These are phyloP conservation scores for Colletotrichum caudatum DNA, from an alignment of 2,329 filamentous ascomycete species.

Conservation along the genomic window DNA sequence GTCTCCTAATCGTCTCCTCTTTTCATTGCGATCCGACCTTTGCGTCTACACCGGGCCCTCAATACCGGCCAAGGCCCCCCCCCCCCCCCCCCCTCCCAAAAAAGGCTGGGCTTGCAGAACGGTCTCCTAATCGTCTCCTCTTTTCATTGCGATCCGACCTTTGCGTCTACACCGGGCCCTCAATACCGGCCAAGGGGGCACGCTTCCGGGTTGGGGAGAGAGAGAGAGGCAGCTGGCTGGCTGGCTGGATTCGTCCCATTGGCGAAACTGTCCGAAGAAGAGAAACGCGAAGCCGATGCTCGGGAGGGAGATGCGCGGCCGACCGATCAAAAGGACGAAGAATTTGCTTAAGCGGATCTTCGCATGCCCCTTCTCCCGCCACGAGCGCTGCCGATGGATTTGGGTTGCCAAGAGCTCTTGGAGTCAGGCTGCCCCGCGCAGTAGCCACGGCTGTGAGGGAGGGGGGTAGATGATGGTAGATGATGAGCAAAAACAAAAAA, in stretches of 20 bases:
- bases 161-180: too few species aligned
- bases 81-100: too few species aligned
- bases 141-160: background rate
- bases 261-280: background rate
- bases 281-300: background rate
- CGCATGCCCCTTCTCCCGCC: too few species aligned
- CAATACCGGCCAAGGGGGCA: background rate
- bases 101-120: background rate
- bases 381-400: too few species aligned
- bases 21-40: background rate
- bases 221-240: background rate
- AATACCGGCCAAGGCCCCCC: background rate
- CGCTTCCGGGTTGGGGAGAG: background rate
- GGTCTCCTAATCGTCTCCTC: background rate
- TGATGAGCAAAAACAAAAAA: too few species aligned
- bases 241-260: background rate
- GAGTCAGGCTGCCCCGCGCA: too few species aligned
- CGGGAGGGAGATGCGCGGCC: background rate
- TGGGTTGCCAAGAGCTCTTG: too few species aligned
- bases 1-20: background rate
- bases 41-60: too few species aligned
- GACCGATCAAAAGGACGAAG: background rate
- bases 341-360: background rate
- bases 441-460: too few species aligned
- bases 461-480: too few species aligned